Evolutionary conservation across 164 flowering plant species (phyloP), one percentile per base, ranked within the genome.

Genomic region (Houttuynia cordata): DNA sequence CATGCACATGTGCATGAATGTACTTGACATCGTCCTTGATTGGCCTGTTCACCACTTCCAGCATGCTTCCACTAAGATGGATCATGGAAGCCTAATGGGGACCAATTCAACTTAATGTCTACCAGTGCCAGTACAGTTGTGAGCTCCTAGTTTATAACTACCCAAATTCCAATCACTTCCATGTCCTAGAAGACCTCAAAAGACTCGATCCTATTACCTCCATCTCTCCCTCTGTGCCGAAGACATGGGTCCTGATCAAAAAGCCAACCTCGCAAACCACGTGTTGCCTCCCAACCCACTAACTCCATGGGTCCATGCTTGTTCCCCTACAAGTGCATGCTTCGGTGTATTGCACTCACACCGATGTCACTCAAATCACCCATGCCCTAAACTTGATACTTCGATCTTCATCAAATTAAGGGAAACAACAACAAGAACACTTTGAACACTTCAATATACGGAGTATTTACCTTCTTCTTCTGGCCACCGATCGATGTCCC

Each of bases 1-100:
- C 62, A 45, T 66, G 67, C 65, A 79, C 78, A 80, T 72, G 76
- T 77, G 77, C 70, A 64, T 57, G n/a, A 19, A 55, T 63, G 8
- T 59, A 58, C 74, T 70, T 57, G 56, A 61, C 42, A 62, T 1
- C 57, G 9, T 24, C 0, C 34, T 17, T 54, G 19, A 14, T 54
- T 54, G 25, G 24, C 18, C 37, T 23, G 34, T 24, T 24, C 21
- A 15, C 24, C 23, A 53, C 23, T 4, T 18, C 45, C 45, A 41
- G 45, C 13, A 45, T 45, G 49, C 49, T 45, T 45, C 49, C 49
- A 45, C 49, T 14, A 45, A 1, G n/a, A 24, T 12, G 24, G 25
- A 12, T n/a, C n/a, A n/a, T n/a, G n/a, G n/a, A 0, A 25, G 9
- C 56, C 56, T 9, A 20, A 7, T 1, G 18, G 41, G 5, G 37